These are phyloP conservation scores for Dactylellina drechsleri DNA, from an alignment of 2,329 filamentous ascomycete genomes.

Conservation along the genomic window DNA sequence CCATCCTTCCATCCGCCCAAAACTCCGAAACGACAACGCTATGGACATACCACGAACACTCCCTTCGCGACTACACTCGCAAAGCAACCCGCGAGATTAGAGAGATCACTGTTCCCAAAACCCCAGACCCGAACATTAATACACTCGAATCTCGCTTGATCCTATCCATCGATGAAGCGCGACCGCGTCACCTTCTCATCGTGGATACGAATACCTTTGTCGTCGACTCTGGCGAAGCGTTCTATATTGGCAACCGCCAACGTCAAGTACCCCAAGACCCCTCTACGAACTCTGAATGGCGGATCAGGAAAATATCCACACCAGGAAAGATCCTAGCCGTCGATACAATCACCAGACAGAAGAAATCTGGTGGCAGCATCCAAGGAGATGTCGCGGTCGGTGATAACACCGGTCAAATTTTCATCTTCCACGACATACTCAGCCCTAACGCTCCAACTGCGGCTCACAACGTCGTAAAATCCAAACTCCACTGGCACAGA, in stretches of 20 bases:
- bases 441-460: conserved; percentile 65
- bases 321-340: conserved; percentile 34
- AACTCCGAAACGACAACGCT: conserved; percentile 37
- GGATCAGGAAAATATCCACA: conserved; percentile 36
- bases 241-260: conserved; percentile 49
- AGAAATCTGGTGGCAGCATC: conserved; percentile 38
- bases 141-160: conserved; percentile 22
- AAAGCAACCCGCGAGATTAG: conserved; percentile 38
- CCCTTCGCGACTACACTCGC: conserved; percentile 35
- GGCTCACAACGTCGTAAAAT: conserved; percentile 65
- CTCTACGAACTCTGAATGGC: conserved; percentile 33
- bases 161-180: conserved; percentile 37
- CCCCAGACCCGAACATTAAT: background rate
- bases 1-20: conserved; percentile 61
- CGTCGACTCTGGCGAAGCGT: conserved; percentile 38
- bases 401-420: conserved; percentile 78
- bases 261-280: background rate
- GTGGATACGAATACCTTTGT: conserved; percentile 41
- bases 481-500: conserved; percentile 90
- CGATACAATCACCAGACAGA: conserved; percentile 40
- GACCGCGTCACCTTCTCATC: conserved; percentile 42
- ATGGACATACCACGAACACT: conserved; percentile 52
- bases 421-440: conserved; percentile 81
- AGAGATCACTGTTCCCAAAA: conserved; percentile 24
- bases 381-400: conserved; percentile 77